Conservation (phyloP, 768 basidiomycete genomes). For the Amanita subjunquillea region DNA sequence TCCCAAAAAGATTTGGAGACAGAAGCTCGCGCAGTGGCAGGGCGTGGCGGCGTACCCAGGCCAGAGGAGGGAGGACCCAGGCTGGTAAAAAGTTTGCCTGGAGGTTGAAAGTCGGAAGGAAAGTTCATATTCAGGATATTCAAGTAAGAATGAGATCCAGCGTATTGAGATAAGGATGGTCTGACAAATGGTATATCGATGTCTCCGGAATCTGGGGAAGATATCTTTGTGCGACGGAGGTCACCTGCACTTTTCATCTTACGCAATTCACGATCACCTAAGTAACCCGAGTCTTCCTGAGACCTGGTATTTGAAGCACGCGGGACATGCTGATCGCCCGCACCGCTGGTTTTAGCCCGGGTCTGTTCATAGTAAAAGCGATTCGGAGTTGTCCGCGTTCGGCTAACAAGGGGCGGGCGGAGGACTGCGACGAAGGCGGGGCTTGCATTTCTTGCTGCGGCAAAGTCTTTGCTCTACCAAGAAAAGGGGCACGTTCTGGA, state of each 20-base stretch:
- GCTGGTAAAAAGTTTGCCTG: constrained; percentile 56
- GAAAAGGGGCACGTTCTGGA: constrained; percentile 43
- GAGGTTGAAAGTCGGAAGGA: constrained; percentile 23
- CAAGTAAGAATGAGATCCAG: constrained; percentile 59
- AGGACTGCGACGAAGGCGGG: constrained; percentile 13
- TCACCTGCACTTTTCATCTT: constrained; percentile 87
- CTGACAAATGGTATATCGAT: constrained; percentile 20
- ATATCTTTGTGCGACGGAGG: constrained; percentile 39
- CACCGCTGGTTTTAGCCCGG: constrained; percentile 21
- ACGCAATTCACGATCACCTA: constrained; percentile 52
- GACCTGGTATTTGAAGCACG: constrained; percentile 12
- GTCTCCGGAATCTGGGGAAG: constrained; percentile 18
- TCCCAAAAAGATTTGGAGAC: constrained; percentile 45
- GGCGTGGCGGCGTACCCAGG: constrained; percentile 24
- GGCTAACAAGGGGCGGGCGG: constrained; percentile 36
- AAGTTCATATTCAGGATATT: constrained; percentile 40
- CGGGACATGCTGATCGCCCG: constrained; percentile 13
- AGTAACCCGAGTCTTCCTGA: constrained; percentile 30
- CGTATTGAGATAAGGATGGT: constrained; percentile 37
- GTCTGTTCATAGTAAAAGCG: constrained; percentile 37
- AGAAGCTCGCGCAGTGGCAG: constrained; percentile 24
- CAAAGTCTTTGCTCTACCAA: constrained; percentile 42
- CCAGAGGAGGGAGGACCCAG: constrained; percentile 49
- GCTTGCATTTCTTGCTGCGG: constrained; percentile 25
- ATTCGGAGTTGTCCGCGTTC: constrained; percentile 72